These are phyloP conservation scores for Citrus maxima DNA, from an alignment of 345 rosid genomes.

Conservation along the genomic window DNA sequence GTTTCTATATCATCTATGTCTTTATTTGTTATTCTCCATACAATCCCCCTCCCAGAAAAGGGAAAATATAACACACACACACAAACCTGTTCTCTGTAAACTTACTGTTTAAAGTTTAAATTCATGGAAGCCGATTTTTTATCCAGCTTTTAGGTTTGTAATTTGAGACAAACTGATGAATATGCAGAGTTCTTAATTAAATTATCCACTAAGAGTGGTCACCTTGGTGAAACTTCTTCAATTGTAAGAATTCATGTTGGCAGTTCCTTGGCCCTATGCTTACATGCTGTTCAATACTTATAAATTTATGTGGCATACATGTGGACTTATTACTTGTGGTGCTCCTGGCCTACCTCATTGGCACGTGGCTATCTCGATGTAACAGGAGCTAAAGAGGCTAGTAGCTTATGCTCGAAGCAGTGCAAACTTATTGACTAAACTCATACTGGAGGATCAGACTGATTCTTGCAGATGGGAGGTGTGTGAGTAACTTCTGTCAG, in stretches of 20 bases:
- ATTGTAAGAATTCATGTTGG: background rate
- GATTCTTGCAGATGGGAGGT: conserved; percentile 85
- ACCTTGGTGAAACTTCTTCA: background rate
- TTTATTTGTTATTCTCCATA: background rate
- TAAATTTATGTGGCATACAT: background rate
- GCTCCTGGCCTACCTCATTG: background rate
- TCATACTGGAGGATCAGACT: conserved; percentile 53
- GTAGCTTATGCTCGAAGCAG: conserved; percentile 93
- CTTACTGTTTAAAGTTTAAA: background rate
- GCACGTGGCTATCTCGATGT: conserved; percentile 10
- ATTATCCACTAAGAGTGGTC: background rate
- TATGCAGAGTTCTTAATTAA: background rate
- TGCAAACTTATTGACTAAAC: conserved; percentile 63
- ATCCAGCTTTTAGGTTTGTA: background rate
- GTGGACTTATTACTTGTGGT: background rate
- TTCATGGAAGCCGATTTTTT: background rate
- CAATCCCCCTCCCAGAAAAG: background rate
- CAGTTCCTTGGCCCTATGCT: background rate
- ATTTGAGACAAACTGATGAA: background rate
- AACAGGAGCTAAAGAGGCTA: conserved; percentile 80
- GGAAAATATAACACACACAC: no score
- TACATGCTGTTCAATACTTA: background rate
- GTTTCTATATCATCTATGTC: background rate
- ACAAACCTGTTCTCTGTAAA: background rate
- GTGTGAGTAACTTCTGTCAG: conserved; percentile 16